These are phyloP conservation scores for Barbatosphaeria neglecta DNA, from an alignment of 495 filamentous ascomycete species.

Conservation along the genomic window DNA sequence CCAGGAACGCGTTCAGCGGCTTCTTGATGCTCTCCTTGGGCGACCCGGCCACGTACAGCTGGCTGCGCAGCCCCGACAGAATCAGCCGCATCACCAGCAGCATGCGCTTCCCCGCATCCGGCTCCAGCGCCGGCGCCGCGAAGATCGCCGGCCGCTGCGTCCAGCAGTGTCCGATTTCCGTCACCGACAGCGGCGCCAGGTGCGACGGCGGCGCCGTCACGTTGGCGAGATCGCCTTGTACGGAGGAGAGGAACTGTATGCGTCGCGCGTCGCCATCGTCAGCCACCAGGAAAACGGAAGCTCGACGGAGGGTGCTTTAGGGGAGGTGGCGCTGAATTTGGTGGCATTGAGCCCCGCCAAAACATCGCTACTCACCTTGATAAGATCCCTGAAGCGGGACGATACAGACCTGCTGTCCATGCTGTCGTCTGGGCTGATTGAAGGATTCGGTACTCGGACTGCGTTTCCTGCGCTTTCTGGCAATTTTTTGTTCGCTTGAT, in stretches of 20 bases:
- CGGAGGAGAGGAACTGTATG: slow-evolving; percentile 61
- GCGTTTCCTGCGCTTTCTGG: no score
- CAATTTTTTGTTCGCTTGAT: no score
- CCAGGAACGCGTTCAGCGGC: slow-evolving; percentile 30
- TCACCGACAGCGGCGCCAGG: slow-evolving; percentile 64
- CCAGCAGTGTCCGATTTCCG: slow-evolving; percentile 83
- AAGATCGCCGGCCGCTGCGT: slow-evolving; percentile 70
- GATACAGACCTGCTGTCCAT: slow-evolving; percentile 13
- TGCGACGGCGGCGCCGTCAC: slow-evolving; percentile 81
- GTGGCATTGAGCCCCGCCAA: neutral
- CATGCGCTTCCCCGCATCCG: slow-evolving; percentile 56
- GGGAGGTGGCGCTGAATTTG: neutral
- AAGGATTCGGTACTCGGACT: no score
- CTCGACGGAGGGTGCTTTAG: neutral
- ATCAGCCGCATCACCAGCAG: slow-evolving; percentile 77
- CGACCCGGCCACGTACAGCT: slow-evolving; percentile 40
- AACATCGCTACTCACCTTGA: slow-evolving; percentile 8
- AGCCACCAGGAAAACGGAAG: neutral
- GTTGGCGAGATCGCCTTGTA: slow-evolving; percentile 77
- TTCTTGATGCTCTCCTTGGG: slow-evolving; percentile 17
- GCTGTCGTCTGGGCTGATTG: no score
- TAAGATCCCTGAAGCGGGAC: slow-evolving; percentile 12
- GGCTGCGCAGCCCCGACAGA: slow-evolving; percentile 67
- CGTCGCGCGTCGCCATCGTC: neutral
- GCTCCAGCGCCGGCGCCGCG: slow-evolving; percentile 64